Evolutionary conservation across 805 yeast species (phyloP), one percentile per base, ranked within the genome.

Genomic region (Metahyphopichia silvanorum): DNA sequence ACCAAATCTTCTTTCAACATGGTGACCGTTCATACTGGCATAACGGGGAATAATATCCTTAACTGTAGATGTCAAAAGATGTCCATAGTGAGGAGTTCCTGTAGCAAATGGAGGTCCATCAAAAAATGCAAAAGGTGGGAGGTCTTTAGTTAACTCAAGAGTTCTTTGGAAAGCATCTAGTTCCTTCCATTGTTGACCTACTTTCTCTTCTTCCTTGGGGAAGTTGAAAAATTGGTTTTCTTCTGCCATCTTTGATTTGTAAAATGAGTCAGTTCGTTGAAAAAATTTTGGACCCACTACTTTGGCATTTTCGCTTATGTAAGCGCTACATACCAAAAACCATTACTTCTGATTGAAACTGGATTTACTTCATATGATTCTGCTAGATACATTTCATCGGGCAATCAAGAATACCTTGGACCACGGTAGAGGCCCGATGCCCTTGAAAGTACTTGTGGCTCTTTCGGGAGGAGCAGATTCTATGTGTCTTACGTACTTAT

Each of bases 31-130:
- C 98, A 93, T 91, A 43, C 95, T 85, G 39, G 98, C 98, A 56
- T 87, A 93, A 57, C 99, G 78, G 35, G 98, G 98, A 35, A 93
- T 91, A 46, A 93, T 86, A 67, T 93, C 99, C 63, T 91, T 93
- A 53, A 89, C 86, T 37, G 99, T 93, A 24, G 98, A 93, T 2
- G 98, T 94, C 61, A 93, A 69, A 54, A 93, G 83, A 57, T 93
- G 99, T 43, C 99, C 99, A 60, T 93, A 94, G 61, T 93, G 99
- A 27, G 99, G 99, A 22, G 97, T 86, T 54, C 98, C 98, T 2
- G 98, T 93, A 37, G 99, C 99, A 63, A 93, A 93, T 48, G 99
- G 99, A 6, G 99, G 99, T 18, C 99, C 99, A 66, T 93, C 99
- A 55, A 85, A 93, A 61, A 93, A 93, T 23, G 96, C 78, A 60